Percentiles rank a stretch among this genome's conserved stretches.
Evolutionary conservation across 257 asterid genomes (phyloP).

Genomic region (Cinchona pubescens): DNA sequence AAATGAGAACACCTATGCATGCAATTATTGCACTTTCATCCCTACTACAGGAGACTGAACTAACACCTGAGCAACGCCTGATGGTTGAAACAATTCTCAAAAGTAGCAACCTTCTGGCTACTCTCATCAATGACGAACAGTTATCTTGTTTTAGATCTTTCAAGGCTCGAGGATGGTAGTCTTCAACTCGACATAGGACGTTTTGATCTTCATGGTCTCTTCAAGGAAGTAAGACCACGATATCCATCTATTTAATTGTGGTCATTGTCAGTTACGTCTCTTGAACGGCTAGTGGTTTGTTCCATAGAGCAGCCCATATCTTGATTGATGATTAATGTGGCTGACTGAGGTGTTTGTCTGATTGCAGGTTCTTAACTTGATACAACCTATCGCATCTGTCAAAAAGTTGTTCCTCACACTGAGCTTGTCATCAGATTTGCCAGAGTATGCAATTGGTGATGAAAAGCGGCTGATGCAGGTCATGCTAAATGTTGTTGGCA

Average conservation of each 20-base stretch:
- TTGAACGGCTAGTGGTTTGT: neutral
- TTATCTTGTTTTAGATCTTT: constrained; percentile 94
- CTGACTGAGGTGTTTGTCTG: constrained; percentile 25
- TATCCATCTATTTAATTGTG: neutral
- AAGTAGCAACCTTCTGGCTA: constrained; percentile 92
- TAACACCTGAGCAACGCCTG: constrained; percentile 92
- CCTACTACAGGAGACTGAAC: constrained; percentile 78
- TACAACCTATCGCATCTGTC: constrained; percentile 87
- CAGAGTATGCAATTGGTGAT: constrained; percentile 80
- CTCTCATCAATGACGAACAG: constrained; percentile 96
- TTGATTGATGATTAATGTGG: constrained; percentile 18
- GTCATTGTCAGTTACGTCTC: neutral
- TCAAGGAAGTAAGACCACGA: constrained; percentile 61
- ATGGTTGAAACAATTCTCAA: constrained; percentile 96
- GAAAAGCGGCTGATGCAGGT: constrained; percentile 91
- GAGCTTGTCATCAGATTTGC: constrained; percentile 72
- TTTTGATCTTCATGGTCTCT: constrained; percentile 78
- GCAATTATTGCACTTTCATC: constrained; percentile 91
- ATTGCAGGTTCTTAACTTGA: constrained; percentile 62
- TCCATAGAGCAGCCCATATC: neutral
- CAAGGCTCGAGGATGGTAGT: constrained; percentile 96
- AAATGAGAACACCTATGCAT: constrained; percentile 99
- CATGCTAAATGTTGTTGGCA: constrained; percentile 79
- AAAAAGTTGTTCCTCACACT: constrained; percentile 63
- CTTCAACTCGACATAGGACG: constrained; percentile 78